Conservation (phyloP, 2,329 filamentous ascomycete species). For the Alternaria gaisen region DNA sequence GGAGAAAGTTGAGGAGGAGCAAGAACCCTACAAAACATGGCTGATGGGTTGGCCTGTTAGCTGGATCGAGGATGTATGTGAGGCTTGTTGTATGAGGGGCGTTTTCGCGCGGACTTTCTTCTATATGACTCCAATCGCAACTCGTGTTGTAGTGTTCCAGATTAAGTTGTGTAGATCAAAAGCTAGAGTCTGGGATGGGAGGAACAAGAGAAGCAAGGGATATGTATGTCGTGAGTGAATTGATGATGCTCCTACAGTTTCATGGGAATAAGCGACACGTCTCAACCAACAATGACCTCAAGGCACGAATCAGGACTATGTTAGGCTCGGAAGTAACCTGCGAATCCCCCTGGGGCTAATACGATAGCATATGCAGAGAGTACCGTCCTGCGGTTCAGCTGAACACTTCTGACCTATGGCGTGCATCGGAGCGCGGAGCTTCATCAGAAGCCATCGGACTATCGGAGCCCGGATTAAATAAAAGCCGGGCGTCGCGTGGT, state of each 20-base stretch:
- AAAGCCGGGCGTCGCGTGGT: background rate
- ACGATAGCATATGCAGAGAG: background rate
- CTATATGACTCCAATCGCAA: background rate
- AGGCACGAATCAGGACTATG: background rate
- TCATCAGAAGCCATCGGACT: background rate
- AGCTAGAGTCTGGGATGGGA: background rate
- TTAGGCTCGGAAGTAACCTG: background rate
- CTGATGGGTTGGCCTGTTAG: background rate
- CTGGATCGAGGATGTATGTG: background rate
- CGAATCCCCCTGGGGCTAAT: background rate
- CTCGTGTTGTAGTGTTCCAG: too few relatives aligned
- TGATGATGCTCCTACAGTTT: constrained; percentile 18
- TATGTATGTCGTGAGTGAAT: background rate
- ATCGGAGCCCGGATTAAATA: background rate
- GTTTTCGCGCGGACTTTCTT: background rate
- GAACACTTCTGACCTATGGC: background rate
- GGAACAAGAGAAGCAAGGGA: background rate
- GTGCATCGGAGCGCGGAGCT: background rate
- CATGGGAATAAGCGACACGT: constrained; percentile 14
- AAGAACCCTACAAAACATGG: constrained; percentile 43
- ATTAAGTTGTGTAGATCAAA: background rate
- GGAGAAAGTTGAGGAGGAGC: background rate
- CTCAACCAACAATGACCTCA: constrained; percentile 3
- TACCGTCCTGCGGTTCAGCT: background rate
- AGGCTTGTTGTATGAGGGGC: too few relatives aligned